A percentile compares a stretch with the other conserved stretches of the same genome.
Conservation (phyloP, 352 stramenopile genomes). For the Globisporangium cystogenes region DNA sequence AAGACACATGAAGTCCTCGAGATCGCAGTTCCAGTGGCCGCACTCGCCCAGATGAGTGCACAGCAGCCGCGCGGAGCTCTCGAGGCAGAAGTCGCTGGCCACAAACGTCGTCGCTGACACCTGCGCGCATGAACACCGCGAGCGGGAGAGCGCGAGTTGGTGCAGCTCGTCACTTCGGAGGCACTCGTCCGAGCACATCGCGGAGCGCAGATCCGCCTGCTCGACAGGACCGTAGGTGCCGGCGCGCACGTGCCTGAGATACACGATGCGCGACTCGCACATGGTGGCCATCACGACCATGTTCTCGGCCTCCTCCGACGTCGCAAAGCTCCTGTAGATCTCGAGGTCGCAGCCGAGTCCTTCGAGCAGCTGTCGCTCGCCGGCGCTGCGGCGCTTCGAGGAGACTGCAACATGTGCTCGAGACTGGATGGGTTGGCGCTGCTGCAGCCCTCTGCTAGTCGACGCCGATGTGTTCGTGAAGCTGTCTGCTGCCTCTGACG, state of each 20-base stretch:
- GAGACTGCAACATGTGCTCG: not conserved
- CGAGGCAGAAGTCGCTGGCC: conserved; percentile 67
- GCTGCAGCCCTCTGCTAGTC: not conserved
- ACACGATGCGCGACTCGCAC: conserved; percentile 73
- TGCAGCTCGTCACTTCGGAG: conserved; percentile 74
- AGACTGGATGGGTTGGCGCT: not conserved
- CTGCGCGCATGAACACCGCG: conserved; percentile 76
- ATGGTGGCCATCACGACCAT: conserved; percentile 70
- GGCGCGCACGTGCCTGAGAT: conserved; percentile 51
- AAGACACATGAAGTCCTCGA: conserved; percentile 90
- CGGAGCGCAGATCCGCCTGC: conserved; percentile 60
- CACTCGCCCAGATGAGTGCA: conserved; percentile 86
- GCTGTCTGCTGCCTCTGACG: no score
- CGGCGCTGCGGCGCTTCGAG: not conserved
- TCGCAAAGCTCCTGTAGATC: conserved; percentile 48
- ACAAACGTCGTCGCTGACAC: conserved; percentile 70
- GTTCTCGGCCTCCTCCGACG: conserved; percentile 49
- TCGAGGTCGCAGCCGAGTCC: conserved; percentile 38
- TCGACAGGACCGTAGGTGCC: conserved; percentile 53
- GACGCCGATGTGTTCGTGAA: not conserved
- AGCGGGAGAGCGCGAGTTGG: conserved; percentile 61
- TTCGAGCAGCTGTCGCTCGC: conserved; percentile 16
- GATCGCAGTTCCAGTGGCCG: conserved; percentile 79
- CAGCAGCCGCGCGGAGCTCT: conserved; percentile 76
- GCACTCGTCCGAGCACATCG: conserved; percentile 87